These are phyloP conservation scores for Apophysomyces elegans DNA, from an alignment of 371 early-diverging fungal genomes.

Conservation along the genomic window DNA sequence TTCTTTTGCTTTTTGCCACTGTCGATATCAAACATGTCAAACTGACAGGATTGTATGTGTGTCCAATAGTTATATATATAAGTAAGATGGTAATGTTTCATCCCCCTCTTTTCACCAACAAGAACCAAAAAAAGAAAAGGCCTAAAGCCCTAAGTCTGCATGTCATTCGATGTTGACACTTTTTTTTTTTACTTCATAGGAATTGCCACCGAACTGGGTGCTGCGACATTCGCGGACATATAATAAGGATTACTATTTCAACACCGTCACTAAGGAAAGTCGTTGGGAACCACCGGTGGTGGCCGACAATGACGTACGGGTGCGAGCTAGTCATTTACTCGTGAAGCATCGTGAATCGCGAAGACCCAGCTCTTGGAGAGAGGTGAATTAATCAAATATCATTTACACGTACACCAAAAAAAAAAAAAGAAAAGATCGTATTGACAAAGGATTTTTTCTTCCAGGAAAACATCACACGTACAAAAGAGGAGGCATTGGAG, in stretches of 20 bases:
- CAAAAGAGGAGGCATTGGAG: conserved; percentile 85
- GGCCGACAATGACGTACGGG: conserved; percentile 49
- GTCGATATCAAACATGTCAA: too few species aligned
- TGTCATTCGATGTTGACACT: too few species aligned
- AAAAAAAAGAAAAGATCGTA: background rate
- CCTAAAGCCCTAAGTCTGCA: too few species aligned
- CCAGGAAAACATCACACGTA: conserved; percentile 80
- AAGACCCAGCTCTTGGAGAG: conserved; percentile 90
- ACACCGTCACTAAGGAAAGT: conserved; percentile 78
- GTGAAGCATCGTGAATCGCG: conserved; percentile 90
- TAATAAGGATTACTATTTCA: conserved; percentile 86
- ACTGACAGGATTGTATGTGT: too few species aligned
- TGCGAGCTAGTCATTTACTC: conserved; percentile 89
- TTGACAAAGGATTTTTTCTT: background rate
- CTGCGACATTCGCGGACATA: conserved; percentile 71
- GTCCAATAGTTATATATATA: too few species aligned
- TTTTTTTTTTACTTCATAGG: conserved; percentile 19
- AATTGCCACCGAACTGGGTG: conserved; percentile 75
- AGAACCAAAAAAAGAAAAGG: too few species aligned
- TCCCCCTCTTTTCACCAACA: too few species aligned
- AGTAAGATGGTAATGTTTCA: too few species aligned
- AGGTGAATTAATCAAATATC: conserved; percentile 46
- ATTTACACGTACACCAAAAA: too few species aligned
- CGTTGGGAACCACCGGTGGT: conserved; percentile 80
- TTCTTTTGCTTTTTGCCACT: too few species aligned